These are phyloP conservation scores for Fraxinus baroniana DNA, from an alignment of 305 asterid species.

Conservation along the genomic window DNA sequence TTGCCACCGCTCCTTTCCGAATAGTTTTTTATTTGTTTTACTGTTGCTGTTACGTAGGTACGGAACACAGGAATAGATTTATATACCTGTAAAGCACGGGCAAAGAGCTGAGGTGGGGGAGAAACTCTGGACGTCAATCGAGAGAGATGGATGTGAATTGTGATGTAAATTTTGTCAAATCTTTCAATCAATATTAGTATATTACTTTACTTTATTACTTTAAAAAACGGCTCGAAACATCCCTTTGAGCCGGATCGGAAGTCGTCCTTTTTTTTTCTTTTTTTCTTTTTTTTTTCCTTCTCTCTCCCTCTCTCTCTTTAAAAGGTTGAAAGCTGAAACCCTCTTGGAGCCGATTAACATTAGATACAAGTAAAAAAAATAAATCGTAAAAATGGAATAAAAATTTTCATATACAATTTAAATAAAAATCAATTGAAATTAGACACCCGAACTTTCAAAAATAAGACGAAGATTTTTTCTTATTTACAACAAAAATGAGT, in stretches of 20 bases:
- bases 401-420: neutral
- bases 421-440: neutral
- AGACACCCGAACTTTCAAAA: neutral
- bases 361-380: too few relatives aligned
- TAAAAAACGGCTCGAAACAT: neutral
- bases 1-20: slow-evolving; percentile 21
- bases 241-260: neutral
- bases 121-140: neutral
- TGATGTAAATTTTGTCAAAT: neutral
- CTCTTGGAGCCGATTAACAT: too few relatives aligned
- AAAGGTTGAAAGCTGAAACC: too few relatives aligned
- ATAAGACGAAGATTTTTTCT: too few relatives aligned
- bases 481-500: too few relatives aligned
- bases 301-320: too few relatives aligned
- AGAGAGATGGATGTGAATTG: neutral
- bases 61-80: neutral
- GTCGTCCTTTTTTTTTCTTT: too few relatives aligned
- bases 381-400: too few relatives aligned
- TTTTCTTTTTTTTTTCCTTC: too few relatives aligned
- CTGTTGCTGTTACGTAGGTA: slow-evolving; percentile 16
- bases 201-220: too few relatives aligned
- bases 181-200: too few relatives aligned
- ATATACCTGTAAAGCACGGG: neutral
- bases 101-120: neutral
- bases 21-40: slow-evolving; percentile 19